Evolutionary conservation across 2,329 filamentous ascomycete species (phyloP).

Genomic region (Diaporthe citriasiana): DNA sequence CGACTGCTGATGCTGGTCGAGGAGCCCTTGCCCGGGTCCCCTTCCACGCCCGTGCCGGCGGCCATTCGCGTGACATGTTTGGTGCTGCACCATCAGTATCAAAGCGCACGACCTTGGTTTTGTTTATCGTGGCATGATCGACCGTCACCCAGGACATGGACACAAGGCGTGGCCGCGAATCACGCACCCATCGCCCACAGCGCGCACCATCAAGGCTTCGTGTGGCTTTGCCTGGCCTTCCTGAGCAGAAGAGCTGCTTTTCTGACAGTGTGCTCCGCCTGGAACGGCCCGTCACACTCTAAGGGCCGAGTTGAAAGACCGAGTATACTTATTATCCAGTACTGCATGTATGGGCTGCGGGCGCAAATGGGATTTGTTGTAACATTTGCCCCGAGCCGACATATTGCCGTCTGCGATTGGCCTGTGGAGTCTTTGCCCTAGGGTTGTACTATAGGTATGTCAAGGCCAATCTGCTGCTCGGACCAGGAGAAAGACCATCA

Average conservation of each 20-base stretch:
- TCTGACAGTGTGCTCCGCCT: neutral
- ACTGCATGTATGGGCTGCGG: neutral
- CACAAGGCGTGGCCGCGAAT: neutral
- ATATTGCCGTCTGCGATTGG: constrained; percentile 16
- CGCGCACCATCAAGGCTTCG: too few species aligned
- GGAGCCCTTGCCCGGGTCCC: constrained; percentile 18
- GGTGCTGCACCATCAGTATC: constrained; percentile 25
- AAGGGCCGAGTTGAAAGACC: neutral
- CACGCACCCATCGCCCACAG: neutral
- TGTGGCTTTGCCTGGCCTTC: neutral
- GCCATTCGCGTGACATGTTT: constrained; percentile 21
- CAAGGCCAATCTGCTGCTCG: constrained; percentile 24
- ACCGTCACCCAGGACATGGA: constrained; percentile 7
- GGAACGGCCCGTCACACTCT: neutral
- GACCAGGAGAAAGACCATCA: constrained; percentile 1
- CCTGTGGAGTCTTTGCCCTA: neutral
- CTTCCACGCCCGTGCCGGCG: constrained; percentile 23
- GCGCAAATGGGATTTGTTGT: constrained; percentile 1
- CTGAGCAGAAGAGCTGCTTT: neutral
- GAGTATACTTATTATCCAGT: too few species aligned
- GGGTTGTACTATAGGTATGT: constrained; percentile 3
- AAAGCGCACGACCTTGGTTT: constrained; percentile 29
- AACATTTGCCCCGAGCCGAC: constrained; percentile 7
- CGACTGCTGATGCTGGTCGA: constrained; percentile 17
- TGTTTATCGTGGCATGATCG: constrained; percentile 32